These are phyloP conservation scores for Ogataea wickerhamii DNA, from an alignment of 805 yeast species.

Conservation along the genomic window DNA sequence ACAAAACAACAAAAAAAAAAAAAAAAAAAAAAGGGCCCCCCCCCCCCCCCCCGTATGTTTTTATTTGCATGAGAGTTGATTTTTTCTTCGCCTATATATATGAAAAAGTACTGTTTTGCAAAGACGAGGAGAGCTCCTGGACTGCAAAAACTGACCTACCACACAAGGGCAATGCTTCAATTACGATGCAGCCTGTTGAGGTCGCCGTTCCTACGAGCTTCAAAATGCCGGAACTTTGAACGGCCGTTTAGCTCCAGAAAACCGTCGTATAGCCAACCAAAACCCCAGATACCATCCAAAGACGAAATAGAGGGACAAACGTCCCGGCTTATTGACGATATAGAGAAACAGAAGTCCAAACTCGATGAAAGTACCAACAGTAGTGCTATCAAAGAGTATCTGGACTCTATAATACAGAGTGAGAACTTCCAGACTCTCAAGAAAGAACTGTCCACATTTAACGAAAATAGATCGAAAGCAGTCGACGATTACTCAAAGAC, in stretches of 20 bases:
- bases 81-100: too few relatives aligned
- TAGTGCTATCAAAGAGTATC: slow-evolving; percentile 14
- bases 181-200: too few relatives aligned
- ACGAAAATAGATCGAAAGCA: slow-evolving; percentile 20
- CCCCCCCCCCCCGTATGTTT: too few relatives aligned
- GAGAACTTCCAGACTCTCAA: slow-evolving; percentile 33
- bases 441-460: slow-evolving; percentile 28
- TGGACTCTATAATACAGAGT: slow-evolving; percentile 29
- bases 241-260: background rate
- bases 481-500: slow-evolving; percentile 35
- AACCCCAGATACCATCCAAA: background rate
- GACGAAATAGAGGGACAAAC: slow-evolving; percentile 12
- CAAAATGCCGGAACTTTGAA: too few relatives aligned
- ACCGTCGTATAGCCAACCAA: background rate
- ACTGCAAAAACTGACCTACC: too few relatives aligned
- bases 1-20: too few relatives aligned
- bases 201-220: too few relatives aligned
- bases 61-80: too few relatives aligned
- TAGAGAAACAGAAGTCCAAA: slow-evolving; percentile 14
- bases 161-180: too few relatives aligned
- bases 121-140: too few relatives aligned
- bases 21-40: too few relatives aligned
- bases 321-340: slow-evolving; percentile 16
- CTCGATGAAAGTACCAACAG: slow-evolving; percentile 2
- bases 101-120: too few relatives aligned